phyloP scores from a whole-genome alignment of 495 filamentous ascomycete species.

The Xylaria telfairii region DNA sequence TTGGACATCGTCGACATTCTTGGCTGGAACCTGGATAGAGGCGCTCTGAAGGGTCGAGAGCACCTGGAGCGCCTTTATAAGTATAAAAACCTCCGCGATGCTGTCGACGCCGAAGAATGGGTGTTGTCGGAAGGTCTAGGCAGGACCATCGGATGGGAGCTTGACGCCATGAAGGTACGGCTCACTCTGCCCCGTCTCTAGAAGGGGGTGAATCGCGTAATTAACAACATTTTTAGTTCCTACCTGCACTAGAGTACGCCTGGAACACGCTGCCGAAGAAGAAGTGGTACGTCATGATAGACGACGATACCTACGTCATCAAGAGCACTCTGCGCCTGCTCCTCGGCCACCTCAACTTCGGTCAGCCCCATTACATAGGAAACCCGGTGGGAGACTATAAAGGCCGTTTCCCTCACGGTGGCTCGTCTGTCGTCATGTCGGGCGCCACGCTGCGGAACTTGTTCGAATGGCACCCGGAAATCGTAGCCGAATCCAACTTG shows the following conservation, averaged over 20 bases:
- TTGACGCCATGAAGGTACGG: conserved; percentile 57
- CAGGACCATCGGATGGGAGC: conserved; percentile 51
- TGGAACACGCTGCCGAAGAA: conserved; percentile 50
- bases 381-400: conserved; percentile 56
- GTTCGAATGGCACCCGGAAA: conserved; percentile 38
- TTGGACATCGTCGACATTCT: conserved; percentile 42
- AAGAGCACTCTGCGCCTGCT: conserved; percentile 47
- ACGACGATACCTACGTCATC: conserved; percentile 56
- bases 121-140: conserved; percentile 43
- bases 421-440: conserved; percentile 52
- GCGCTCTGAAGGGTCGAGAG: conserved; percentile 35
- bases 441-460: conserved; percentile 47
- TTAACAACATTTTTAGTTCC: conserved; percentile 40
- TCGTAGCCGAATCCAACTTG: conserved; percentile 40
- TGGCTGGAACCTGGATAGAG: conserved; percentile 38
- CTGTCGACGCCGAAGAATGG: conserved; percentile 43
- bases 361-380: conserved; percentile 52
- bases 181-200: not conserved
- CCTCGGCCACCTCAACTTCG: conserved; percentile 47
- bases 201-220: conserved; percentile 6
- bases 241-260: conserved; percentile 50
- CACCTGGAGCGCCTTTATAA: conserved; percentile 40
- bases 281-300: conserved; percentile 56
- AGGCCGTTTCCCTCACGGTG: conserved; percentile 55
- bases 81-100: conserved; percentile 44